Conservation (phyloP, 2,329 filamentous ascomycete species). For the Diaporthe nobilis region DNA sequence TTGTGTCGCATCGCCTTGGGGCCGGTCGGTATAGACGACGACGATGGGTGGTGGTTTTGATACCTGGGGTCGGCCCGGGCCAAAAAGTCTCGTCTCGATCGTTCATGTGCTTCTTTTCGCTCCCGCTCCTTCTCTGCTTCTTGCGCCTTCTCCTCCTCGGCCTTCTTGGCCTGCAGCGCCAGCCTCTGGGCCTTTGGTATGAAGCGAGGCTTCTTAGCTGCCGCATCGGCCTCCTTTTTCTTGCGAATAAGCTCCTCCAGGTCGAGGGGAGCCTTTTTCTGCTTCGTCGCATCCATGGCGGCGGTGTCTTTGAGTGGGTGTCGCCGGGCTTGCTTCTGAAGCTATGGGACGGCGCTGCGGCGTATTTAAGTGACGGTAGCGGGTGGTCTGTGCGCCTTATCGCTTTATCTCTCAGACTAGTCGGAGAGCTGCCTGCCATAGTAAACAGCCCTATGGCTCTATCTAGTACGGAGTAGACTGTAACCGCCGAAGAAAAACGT, state of each 20-base stretch:
- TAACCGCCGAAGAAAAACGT: neutral
- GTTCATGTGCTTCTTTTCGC: slow-evolving; percentile 44
- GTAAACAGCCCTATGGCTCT: neutral
- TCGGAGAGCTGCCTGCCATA: neutral
- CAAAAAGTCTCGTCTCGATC: slow-evolving; percentile 45
- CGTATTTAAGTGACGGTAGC: neutral
- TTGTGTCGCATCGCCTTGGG: slow-evolving; percentile 75
- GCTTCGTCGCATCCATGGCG: slow-evolving; percentile 35
- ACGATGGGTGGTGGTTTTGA: slow-evolving; percentile 20
- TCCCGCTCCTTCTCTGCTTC: slow-evolving; percentile 72
- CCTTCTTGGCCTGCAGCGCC: slow-evolving; percentile 82
- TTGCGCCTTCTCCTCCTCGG: slow-evolving; percentile 70
- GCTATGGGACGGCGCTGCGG: neutral
- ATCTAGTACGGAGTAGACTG: neutral
- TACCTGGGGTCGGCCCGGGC: slow-evolving; percentile 43
- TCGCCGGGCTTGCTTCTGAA: neutral
- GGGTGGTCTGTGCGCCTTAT: neutral
- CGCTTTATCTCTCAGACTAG: neutral
- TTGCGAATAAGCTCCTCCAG: slow-evolving; percentile 88
- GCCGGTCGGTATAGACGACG: slow-evolving; percentile 73
- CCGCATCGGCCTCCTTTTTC: slow-evolving; percentile 88
- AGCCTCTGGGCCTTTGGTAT: slow-evolving; percentile 87
- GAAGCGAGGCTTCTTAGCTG: slow-evolving; percentile 89
- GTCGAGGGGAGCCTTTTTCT: slow-evolving; percentile 71
- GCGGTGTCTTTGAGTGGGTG: slow-evolving; percentile 30